Percentiles rank a stretch among this genome's conserved stretches.
These are phyloP conservation scores for Peronosclerospora sorghi DNA, from an alignment of 352 stramenopile species.

Conservation along the genomic window DNA sequence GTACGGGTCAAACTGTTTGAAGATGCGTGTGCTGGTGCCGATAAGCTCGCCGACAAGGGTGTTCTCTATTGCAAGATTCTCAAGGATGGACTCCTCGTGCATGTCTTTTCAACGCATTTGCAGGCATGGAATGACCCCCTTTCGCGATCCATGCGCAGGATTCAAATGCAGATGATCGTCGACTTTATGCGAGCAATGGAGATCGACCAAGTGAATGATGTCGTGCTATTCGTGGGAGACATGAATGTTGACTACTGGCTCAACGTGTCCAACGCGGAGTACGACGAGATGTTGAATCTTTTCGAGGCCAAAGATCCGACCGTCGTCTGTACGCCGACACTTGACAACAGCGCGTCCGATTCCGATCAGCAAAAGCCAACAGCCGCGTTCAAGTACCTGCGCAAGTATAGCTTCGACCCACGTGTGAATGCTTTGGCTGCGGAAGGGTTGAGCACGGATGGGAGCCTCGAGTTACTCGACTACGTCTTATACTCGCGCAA, in stretches of 20 bases:
- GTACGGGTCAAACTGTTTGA: conserved; percentile 67
- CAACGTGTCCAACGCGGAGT: conserved; percentile 61
- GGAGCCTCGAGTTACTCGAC: conserved; percentile 61
- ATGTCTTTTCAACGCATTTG: conserved; percentile 67
- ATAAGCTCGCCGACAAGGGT: conserved; percentile 67
- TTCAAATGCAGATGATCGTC: conserved; percentile 56
- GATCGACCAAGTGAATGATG: conserved; percentile 50
- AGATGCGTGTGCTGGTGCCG: conserved; percentile 42
- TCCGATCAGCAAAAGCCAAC: conserved; percentile 15
- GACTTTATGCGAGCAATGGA: conserved; percentile 42
- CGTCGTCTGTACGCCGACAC: conserved; percentile 11
- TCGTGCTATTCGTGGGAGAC: conserved; percentile 52
- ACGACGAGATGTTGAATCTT: conserved; percentile 69
- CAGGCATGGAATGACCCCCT: conserved; percentile 65
- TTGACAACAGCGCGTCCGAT: conserved; percentile 11
- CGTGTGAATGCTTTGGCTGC: conserved; percentile 56
- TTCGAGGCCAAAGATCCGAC: conserved; percentile 46
- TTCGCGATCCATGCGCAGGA: conserved; percentile 40
- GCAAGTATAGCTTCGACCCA: conserved; percentile 61
- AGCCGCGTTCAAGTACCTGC: conserved; percentile 25
- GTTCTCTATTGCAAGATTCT: conserved; percentile 75
- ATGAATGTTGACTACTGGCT: conserved; percentile 74
- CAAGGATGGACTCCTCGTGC: conserved; percentile 58
- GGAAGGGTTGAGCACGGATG: conserved; percentile 57
- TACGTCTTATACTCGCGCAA: conserved; percentile 53